Evolutionary conservation across 2,329 filamentous ascomycete genomes (phyloP).

Genomic region (Zopfia rhizophila): DNA sequence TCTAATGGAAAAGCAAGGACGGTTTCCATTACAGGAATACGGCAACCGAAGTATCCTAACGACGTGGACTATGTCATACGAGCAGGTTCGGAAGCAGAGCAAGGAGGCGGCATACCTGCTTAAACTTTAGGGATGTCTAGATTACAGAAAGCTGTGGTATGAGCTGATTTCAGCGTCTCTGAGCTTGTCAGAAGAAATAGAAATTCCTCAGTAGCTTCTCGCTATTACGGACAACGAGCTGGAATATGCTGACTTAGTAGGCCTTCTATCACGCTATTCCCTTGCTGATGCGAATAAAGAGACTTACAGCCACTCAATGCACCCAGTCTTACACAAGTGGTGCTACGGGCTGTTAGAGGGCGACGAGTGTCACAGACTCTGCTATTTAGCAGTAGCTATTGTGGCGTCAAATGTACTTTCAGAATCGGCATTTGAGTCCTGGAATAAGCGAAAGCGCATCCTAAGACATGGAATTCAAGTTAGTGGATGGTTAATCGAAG

Average conservation of each 20-base stretch:
- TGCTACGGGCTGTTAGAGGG: slow-evolving; percentile 6
- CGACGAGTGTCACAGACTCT: slow-evolving; percentile 10
- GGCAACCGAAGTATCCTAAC: slow-evolving; percentile 29
- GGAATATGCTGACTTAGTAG: slow-evolving; percentile 13
- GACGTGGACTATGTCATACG: slow-evolving; percentile 33
- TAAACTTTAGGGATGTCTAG: slow-evolving; percentile 26
- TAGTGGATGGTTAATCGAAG: slow-evolving; percentile 14
- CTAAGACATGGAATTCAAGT: slow-evolving; percentile 6
- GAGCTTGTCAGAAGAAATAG: slow-evolving; percentile 1
- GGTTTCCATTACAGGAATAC: slow-evolving; percentile 37
- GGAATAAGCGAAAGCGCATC: slow-evolving; percentile 13
- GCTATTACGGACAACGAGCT: slow-evolving; percentile 11
- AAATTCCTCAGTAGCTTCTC: background rate
- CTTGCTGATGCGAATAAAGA: slow-evolving; percentile 16
- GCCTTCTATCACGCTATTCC: slow-evolving; percentile 22
- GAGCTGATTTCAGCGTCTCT: slow-evolving; percentile 17
- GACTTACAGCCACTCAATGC: slow-evolving; percentile 12
- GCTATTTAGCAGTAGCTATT: slow-evolving; percentile 19
- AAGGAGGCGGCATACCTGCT: slow-evolving; percentile 23
- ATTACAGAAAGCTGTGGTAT: slow-evolving; percentile 27
- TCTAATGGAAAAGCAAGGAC: slow-evolving; percentile 43
- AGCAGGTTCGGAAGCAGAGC: slow-evolving; percentile 22
- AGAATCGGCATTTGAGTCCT: slow-evolving; percentile 4
- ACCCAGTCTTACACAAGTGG: slow-evolving; percentile 10
- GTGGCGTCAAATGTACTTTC: slow-evolving; percentile 24